These are phyloP conservation scores for Aspergillus cavernicola DNA, from an alignment of 495 filamentous ascomycete species.

Conservation along the genomic window DNA sequence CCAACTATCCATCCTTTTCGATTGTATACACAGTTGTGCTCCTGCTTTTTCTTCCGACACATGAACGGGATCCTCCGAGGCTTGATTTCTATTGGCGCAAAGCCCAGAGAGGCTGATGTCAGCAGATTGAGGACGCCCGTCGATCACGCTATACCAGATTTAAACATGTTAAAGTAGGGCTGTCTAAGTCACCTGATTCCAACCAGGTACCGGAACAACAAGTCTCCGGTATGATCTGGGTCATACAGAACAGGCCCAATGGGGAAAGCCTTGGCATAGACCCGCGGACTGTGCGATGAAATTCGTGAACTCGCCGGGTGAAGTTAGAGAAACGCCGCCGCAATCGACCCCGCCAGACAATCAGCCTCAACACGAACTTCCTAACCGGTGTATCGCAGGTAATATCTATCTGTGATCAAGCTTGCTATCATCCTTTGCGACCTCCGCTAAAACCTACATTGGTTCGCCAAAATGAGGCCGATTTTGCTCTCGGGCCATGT, in stretches of 20 bases:
- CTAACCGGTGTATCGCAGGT: slow-evolving; percentile 18
- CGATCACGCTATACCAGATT: background rate
- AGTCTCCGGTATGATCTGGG: slow-evolving; percentile 17
- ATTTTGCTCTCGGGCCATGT: slow-evolving; percentile 94
- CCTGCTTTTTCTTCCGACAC: background rate
- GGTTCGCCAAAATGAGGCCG: slow-evolving; percentile 70
- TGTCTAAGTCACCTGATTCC: slow-evolving; percentile 25
- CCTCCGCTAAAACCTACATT: slow-evolving; percentile 15
- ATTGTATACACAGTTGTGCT: background rate
- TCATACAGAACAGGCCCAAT: slow-evolving; percentile 24
- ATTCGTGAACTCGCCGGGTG: slow-evolving; percentile 43
- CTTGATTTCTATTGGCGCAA: background rate
- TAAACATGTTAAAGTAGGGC: slow-evolving; percentile 21
- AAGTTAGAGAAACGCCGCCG: slow-evolving; percentile 34
- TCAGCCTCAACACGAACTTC: slow-evolving; percentile 24
- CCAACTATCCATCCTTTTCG: no score
- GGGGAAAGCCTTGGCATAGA: slow-evolving; percentile 35
- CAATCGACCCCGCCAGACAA: slow-evolving; percentile 39
- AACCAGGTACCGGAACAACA: slow-evolving; percentile 26
- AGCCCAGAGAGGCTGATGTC: slow-evolving; percentile 12
- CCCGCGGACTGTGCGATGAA: slow-evolving; percentile 46
- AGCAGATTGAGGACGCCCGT: background rate
- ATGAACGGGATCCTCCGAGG: background rate
- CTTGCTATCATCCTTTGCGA: slow-evolving; percentile 6
- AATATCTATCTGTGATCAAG: slow-evolving; percentile 20